Evolutionary conservation across 352 stramenopile genomes (phyloP), one percentile per base, ranked within the genome.

Genomic region (Pythium vanterpoolii): DNA sequence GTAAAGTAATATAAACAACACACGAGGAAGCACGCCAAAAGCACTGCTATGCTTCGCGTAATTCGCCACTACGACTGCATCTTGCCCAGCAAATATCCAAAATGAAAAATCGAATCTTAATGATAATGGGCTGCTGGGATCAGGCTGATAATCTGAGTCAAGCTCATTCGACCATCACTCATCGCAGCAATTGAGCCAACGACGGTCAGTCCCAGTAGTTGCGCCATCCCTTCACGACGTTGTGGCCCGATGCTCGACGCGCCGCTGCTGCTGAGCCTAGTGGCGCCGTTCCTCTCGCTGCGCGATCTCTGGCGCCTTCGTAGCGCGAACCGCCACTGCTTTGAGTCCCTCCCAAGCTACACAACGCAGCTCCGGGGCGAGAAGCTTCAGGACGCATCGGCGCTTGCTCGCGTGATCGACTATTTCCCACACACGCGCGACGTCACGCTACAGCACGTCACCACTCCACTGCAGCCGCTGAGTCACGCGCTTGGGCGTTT

Each of bases 201-300:
- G 38, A 50, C 45, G 1, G 42, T 34, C 21, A 44, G 31, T 34
- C 30, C 21, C 16, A 18, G 28, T 21, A 19, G 11, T 36, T 7
- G 16, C 9, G 27, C 34, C 47, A 44, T 33, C 11, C 16, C 9
- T 49, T 18, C 18, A 18, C 27, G 2, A 19, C 11, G 4, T 1
- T n/a, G 38, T 18, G 6, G 18, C 13, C 11, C 44, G 13, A 63
- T 65, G 51, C 46, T 71, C 13, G 56, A 67, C 50, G 46, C 64
- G 19, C 53, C 62, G 59, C 48, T 58, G 23, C 34, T 60, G 55
- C 63, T 86, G 43, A 62, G 57, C n/a, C 64, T 79, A 26, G 54
- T 86, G 52, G 69, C 64, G 36, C 66, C 78, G 38, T 88, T 72
- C 66, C 76, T 88, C 28, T 71, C 66, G 10, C 60, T 71, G 23